Percentiles rank a stretch among this genome's conserved stretches.
Conservation (phyloP, 169 alveolate genomes). For the Babesia bovis region DNA sequence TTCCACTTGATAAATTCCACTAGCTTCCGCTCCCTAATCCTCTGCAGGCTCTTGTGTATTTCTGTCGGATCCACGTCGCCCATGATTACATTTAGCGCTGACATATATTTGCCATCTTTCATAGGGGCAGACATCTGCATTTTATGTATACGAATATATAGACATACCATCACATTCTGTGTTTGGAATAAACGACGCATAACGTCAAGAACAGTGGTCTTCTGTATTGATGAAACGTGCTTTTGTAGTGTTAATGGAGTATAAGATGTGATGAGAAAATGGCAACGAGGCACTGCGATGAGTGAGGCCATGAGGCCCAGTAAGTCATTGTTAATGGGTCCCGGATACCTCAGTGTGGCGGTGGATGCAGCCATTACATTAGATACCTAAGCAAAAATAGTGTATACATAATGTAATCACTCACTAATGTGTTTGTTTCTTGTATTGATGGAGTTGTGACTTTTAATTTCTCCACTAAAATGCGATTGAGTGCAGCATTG, state of each 20-base stretch:
- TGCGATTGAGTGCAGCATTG: slow-evolving; percentile 95
- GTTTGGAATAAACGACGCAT: slow-evolving; percentile 97
- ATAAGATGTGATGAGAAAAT: slow-evolving; percentile 97
- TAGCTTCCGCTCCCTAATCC: slow-evolving; percentile 73
- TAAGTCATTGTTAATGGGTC: slow-evolving; percentile 96
- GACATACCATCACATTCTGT: slow-evolving; percentile 92
- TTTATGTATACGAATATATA: not conserved
- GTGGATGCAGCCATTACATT: slow-evolving; percentile 79
- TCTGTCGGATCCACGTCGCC: slow-evolving; percentile 74
- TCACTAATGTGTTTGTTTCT: slow-evolving; percentile 40
- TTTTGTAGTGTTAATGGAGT: slow-evolving; percentile 86
- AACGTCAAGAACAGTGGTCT: slow-evolving; percentile 96
- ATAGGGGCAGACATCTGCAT: slow-evolving; percentile 45
- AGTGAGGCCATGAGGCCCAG: slow-evolving; percentile 95
- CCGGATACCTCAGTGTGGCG: slow-evolving; percentile 92
- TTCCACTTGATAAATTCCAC: slow-evolving; percentile 96
- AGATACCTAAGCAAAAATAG: slow-evolving; percentile 49
- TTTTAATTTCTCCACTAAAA: slow-evolving; percentile 93
- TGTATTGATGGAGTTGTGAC: slow-evolving; percentile 70
- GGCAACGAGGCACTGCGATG: slow-evolving; percentile 98
- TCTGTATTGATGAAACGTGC: slow-evolving; percentile 81
- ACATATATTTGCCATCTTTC: slow-evolving; percentile 68
- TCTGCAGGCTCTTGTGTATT: slow-evolving; percentile 67
- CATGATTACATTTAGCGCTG: slow-evolving; percentile 72
- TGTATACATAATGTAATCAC: not conserved